A percentile compares a stretch with the other conserved stretches of the same genome.
phyloP scores from a whole-genome alignment of 305 asterid species.

The Lippia alba region DNA sequence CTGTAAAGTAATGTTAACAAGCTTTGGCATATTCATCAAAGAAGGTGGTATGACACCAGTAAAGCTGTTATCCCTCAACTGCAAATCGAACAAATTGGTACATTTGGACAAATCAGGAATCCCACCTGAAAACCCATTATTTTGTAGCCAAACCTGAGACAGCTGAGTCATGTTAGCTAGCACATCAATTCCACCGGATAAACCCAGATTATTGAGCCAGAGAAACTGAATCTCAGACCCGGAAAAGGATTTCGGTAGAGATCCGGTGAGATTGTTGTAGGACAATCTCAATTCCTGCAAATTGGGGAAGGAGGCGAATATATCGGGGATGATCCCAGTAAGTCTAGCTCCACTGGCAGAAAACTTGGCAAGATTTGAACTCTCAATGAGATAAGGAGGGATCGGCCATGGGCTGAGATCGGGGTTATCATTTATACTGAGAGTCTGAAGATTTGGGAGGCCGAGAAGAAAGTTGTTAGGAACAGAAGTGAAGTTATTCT shows the following conservation, averaged over 20 bases:
- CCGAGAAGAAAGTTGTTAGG: constrained; percentile 71
- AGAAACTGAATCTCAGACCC: constrained; percentile 67
- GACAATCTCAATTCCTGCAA: constrained; percentile 67
- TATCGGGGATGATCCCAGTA: constrained; percentile 65
- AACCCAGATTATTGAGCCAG: constrained; percentile 85
- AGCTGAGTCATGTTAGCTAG: constrained; percentile 66
- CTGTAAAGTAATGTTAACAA: constrained; percentile 60
- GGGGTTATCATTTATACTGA: constrained; percentile 58
- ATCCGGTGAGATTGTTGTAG: constrained; percentile 75
- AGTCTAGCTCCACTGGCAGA: constrained; percentile 66
- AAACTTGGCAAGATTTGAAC: constrained; percentile 53
- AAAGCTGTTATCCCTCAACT: constrained; percentile 75
- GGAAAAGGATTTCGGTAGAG: constrained; percentile 68
- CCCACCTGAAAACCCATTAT: constrained; percentile 71
- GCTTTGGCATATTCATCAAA: constrained; percentile 53
- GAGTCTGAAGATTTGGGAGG: constrained; percentile 43
- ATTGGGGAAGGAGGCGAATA: constrained; percentile 60
- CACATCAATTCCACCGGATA: constrained; percentile 71
- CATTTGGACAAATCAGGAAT: constrained; percentile 87
- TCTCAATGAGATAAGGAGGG: constrained; percentile 57
- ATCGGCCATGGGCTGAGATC: constrained; percentile 62
- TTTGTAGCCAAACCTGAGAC: constrained; percentile 78
- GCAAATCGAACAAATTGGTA: constrained; percentile 68
- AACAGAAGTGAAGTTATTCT: constrained; percentile 52
- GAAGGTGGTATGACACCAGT: constrained; percentile 79